A percentile compares a stretch with the other conserved stretches of the same genome.
Conservation (phyloP, 139 green algal species). For the Chlamydomonas applanata region DNA sequence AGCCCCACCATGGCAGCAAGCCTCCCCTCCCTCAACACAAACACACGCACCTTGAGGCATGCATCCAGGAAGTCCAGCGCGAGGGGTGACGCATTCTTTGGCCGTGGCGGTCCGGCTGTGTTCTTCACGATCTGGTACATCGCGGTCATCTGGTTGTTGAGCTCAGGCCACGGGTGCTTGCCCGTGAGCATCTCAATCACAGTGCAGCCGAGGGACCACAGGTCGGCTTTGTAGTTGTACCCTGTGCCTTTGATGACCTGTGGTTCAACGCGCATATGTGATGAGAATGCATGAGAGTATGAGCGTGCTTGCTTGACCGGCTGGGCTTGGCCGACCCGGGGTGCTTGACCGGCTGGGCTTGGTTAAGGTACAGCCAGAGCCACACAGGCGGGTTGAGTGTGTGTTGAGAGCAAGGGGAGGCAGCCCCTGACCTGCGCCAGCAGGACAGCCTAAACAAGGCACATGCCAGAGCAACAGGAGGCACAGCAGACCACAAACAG, state of each 20-base stretch:
- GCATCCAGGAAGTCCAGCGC: conserved; percentile 80
- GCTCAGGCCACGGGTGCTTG: conserved; percentile 61
- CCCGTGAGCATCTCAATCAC: conserved; percentile 96
- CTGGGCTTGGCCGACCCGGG: too few species aligned
- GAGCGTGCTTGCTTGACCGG: too few species aligned
- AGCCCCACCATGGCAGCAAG: too few species aligned
- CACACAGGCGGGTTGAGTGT: too few species aligned
- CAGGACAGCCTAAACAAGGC: too few species aligned
- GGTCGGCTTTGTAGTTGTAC: conserved; percentile 80
- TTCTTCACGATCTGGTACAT: conserved; percentile 87
- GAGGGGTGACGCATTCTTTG: conserved; percentile 43
- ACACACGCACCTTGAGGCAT: conserved; percentile 40
- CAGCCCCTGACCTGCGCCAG: too few species aligned
- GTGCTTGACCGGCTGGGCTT: too few species aligned
- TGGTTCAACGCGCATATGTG: not conserved
- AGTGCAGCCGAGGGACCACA: conserved; percentile 95
- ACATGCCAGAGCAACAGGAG: not conserved
- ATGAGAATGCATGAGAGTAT: too few species aligned
- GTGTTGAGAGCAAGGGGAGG: too few species aligned
- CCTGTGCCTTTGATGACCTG: conserved; percentile 28
- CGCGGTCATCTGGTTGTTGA: conserved; percentile 55
- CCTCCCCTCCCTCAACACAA: too few species aligned
- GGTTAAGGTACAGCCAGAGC: too few species aligned
- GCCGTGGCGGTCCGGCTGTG: conserved; percentile 69
- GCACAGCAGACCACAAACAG: not conserved